Evolutionary conservation across 2,329 filamentous ascomycete species (phyloP).

Genomic region (Xylariales sp.): DNA sequence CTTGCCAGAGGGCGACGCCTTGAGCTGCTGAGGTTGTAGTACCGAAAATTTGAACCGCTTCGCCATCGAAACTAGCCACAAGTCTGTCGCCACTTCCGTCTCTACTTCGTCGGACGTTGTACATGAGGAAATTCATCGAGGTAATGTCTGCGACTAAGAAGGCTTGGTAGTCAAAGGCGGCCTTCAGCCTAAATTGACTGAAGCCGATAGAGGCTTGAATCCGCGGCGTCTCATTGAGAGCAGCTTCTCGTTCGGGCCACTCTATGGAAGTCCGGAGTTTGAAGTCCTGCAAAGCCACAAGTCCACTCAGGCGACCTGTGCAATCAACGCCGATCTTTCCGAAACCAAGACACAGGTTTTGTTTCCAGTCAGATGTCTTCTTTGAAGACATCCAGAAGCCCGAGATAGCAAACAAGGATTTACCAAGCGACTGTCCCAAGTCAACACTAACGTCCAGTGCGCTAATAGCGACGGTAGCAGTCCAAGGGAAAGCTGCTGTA

Average conservation of each 20-base stretch:
- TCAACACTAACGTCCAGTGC: constrained; percentile 83
- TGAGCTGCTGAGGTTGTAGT: constrained; percentile 86
- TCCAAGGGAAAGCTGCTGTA: constrained; percentile 94
- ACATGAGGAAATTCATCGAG: constrained; percentile 91
- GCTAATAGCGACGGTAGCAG: constrained; percentile 80
- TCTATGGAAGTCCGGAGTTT: constrained; percentile 87
- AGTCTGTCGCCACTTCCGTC: constrained; percentile 70
- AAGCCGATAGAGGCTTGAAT: constrained; percentile 88
- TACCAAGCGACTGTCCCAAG: constrained; percentile 87
- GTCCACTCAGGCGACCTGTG: constrained; percentile 82
- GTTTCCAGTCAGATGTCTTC: constrained; percentile 93
- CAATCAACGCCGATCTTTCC: constrained; percentile 75
- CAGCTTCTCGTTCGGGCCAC: constrained; percentile 73
- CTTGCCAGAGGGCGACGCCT: constrained; percentile 80
- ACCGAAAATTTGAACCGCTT: constrained; percentile 84
- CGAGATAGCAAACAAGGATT: constrained; percentile 76
- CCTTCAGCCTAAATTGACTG: constrained; percentile 76
- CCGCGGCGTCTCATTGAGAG: constrained; percentile 72
- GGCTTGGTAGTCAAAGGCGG: constrained; percentile 92
- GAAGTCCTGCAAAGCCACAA: constrained; percentile 74
- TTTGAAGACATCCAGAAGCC: constrained; percentile 93
- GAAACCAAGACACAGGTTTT: constrained; percentile 89
- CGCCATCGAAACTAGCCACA: constrained; percentile 84
- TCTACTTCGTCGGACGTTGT: constrained; percentile 74
- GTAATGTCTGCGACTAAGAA: constrained; percentile 88